Base-by-base conservation (phyloP, 1,284 basidiomycete species). In the Athelia sp. region DNA sequence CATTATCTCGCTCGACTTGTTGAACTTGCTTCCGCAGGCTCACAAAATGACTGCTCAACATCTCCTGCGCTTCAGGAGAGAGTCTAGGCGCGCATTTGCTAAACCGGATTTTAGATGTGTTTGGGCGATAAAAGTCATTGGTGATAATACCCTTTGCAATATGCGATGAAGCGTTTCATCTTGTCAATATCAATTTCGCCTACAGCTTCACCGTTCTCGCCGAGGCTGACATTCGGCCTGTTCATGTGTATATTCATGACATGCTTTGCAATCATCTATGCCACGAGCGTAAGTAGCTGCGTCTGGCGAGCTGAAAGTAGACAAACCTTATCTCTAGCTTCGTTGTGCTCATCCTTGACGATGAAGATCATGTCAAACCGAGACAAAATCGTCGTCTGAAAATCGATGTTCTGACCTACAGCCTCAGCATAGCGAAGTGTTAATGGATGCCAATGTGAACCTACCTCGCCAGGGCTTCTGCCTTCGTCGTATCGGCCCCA, bases 331-430 rank as follows among this genome's bases (percentile, higher is more conserved):
- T 99, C 97, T 43, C 97, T 81, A 46, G 78, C 75, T 69, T 99
- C 97, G 64, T 98, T 93, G 68, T 99, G 97, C 62, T 98, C 95
- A 63, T 99, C 97, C 66, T 92, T 95, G 57, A 99, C 90, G 58
- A 99, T 97, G 73, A 99, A 99, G 62, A 99, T 99, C 97, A 99
- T 98, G 64, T 99, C 97, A 69, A 99, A 99, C 54, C 97, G 87
- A 48, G 93, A 98, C 68, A 99, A 69, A 62, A 99, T 98, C 1
- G 97, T 99, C 2, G 97, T 98, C 71, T 98, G 95, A 67, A 98
- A 98, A 66, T 98, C 95, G 52, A 98, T 98, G 65, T 98, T 98
- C 89, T 93, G 34, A 9, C 23, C 18, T n/a, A 49, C 31, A 22
- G 52, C 0, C 18, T 42, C 40, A 23, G 34, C 31, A 31, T 4